A percentile compares a stretch with the other conserved stretches of the same genome.
Evolutionary conservation across 148 eudicot species (phyloP).

Genomic region (Silene latifolia): DNA sequence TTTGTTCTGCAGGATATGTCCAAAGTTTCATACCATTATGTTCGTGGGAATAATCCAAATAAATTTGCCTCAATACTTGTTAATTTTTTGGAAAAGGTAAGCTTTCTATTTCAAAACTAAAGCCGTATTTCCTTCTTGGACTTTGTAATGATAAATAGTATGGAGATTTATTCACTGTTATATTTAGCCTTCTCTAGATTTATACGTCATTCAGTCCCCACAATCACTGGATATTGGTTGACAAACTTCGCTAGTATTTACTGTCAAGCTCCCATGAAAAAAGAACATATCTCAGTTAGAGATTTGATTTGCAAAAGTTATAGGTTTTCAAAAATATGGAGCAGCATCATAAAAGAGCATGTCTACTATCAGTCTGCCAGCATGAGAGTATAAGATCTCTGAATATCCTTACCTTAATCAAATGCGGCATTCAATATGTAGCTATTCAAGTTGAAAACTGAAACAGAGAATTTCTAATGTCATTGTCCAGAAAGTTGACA

Average conservation of each 20-base stretch:
- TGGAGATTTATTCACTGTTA: not conserved
- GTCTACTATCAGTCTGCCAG: not conserved
- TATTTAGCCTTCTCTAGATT: not conserved
- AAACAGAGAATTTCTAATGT: too few relatives aligned
- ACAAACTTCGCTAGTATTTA: not conserved
- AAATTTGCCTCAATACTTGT: conserved; percentile 76
- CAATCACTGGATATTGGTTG: not conserved
- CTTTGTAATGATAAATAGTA: not conserved
- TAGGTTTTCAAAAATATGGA: not conserved
- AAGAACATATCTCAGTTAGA: not conserved
- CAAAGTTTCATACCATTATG: conserved; percentile 81
- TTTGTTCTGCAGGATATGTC: conserved; percentile 67
- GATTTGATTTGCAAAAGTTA: not conserved
- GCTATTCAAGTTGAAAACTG: too few relatives aligned
- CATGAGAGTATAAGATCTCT: too few relatives aligned
- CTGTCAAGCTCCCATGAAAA: not conserved
- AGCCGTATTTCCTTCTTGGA: conserved; percentile 3
- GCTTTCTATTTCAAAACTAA: conserved; percentile 20
- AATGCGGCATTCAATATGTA: too few relatives aligned
- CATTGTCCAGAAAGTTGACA: too few relatives aligned
- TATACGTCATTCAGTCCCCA: not conserved
- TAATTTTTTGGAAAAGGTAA: conserved; percentile 86
- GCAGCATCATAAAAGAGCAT: not conserved
- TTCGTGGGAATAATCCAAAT: conserved; percentile 70
- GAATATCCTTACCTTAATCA: not conserved